Evolutionary conservation across 2,329 filamentous ascomycete genomes (phyloP).

Genomic region (Biscogniauxia marginata): DNA sequence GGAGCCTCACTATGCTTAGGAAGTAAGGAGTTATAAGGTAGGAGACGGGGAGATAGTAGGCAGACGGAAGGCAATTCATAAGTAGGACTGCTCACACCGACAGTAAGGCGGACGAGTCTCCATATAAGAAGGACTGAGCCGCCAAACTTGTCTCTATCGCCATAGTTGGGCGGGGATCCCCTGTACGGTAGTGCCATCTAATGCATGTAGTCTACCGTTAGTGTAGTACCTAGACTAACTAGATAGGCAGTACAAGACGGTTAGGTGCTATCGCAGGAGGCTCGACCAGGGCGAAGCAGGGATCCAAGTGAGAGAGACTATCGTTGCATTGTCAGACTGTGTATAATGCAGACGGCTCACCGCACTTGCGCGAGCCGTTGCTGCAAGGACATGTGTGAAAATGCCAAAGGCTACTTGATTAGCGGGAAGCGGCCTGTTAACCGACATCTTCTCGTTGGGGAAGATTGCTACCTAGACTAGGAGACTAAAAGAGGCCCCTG

Average conservation of each 20-base stretch:
- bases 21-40: background rate
- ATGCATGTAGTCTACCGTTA: too few species aligned
- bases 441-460: background rate
- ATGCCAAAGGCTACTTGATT: background rate
- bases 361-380: slow-evolving; percentile 1
- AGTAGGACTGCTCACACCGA: background rate
- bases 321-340: background rate
- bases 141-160: background rate
- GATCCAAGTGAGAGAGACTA: background rate
- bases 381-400: slow-evolving; percentile 1
- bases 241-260: too few species aligned
- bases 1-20: background rate
- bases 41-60: background rate
- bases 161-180: background rate
- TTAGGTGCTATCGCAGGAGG: too few species aligned
- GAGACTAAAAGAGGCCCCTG: too few species aligned
- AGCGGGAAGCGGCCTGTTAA: background rate
- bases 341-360: background rate
- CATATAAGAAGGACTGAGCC: background rate
- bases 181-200: too few species aligned
- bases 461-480: too few species aligned
- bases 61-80: background rate
- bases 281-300: background rate
- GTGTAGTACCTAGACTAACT: too few species aligned
- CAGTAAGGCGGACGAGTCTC: background rate